Conservation (phyloP, 129 eudicot genomes). For the Mikania micrantha region DNA sequence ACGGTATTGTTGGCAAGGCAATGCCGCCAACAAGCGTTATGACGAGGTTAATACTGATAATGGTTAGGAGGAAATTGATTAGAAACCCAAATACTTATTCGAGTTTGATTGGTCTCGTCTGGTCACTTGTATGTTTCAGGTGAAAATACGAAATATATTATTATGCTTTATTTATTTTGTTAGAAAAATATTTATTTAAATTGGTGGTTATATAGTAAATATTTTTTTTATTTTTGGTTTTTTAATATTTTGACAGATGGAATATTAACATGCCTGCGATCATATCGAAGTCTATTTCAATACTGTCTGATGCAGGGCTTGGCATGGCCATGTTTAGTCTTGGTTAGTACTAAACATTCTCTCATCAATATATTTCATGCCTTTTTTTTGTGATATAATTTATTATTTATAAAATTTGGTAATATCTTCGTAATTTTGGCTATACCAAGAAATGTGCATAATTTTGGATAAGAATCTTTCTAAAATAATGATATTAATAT, state of each 20-base stretch:
- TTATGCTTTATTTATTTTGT: not conserved
- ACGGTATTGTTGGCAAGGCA: slow-evolving; percentile 30
- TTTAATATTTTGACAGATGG: slow-evolving; percentile 39
- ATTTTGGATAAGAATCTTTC: too few relatives aligned
- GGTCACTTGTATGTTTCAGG: slow-evolving; percentile 95
- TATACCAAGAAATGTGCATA: too few relatives aligned
- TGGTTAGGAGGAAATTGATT: slow-evolving; percentile 94
- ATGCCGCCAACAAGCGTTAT: slow-evolving; percentile 94
- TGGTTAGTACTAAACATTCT: slow-evolving; percentile 47
- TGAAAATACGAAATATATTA: not conserved
- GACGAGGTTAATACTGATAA: slow-evolving; percentile 89
- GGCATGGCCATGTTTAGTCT: slow-evolving; percentile 97
- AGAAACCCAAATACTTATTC: slow-evolving; percentile 93
- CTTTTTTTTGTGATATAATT: slow-evolving; percentile 2
- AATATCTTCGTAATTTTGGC: too few relatives aligned
- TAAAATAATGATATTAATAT: too few relatives aligned
- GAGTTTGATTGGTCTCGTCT: slow-evolving; percentile 70
- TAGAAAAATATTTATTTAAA: not conserved
- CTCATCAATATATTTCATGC: slow-evolving; percentile 9
- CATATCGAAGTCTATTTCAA: slow-evolving; percentile 65
- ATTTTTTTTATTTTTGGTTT: not conserved
- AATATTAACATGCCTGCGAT: slow-evolving; percentile 74
- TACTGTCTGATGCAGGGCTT: slow-evolving; percentile 90
- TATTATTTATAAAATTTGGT: too few relatives aligned
- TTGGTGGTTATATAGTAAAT: not conserved